Evolutionary conservation across 2,329 filamentous ascomycete species (phyloP), one percentile per base, ranked within the genome.

Genomic region (Phialocephala subalpina): DNA sequence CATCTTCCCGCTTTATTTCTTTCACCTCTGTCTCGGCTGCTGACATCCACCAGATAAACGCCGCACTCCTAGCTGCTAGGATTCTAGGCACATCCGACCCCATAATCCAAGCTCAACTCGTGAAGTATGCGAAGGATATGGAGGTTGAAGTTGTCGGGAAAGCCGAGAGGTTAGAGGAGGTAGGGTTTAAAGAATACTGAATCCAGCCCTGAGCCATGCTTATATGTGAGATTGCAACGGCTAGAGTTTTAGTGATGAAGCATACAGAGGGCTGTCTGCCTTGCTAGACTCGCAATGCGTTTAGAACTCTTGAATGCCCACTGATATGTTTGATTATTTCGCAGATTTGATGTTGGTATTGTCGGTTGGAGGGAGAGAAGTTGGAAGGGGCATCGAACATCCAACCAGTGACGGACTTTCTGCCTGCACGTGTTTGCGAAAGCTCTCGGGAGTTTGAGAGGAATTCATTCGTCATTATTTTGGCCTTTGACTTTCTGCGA

Each of bases 31-130:
- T 33, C 4, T 9, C 6, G 25, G 25, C 57, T 40, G 38, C 55
- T 45, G 27, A 45, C 29, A 40, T 42, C 49, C 55, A 6, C 11
- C 20, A 67, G 64, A 64, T 68, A 29, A 94, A 94, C 73, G 92
- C 92, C 0, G 91, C 88, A 0, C 81, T 93, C 20, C 79, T 93
- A n/a, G 91, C 91, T 0, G 84, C 90, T 22, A 82, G 90, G 20
- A 90, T 93, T 38, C 77, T 94, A 3, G 90, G 89, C 3, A 78
- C 85, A 3, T 82, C 80, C 42, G 85, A 90, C 64, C 78, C 80
- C 16, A 82, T 79, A n/a, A 82, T 91, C n/a, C 79, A 82, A 58
- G 78, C 84, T 65, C 82, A 83, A 71, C 82, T 92, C 81, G 83
- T 82, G 68, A 79, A 82, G 20, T 93, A 92, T 75, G 86, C 88